Percentiles rank a stretch among this genome's conserved stretches.
Conservation (phyloP, 306 rosid genomes). For the Vicia faba region DNA sequence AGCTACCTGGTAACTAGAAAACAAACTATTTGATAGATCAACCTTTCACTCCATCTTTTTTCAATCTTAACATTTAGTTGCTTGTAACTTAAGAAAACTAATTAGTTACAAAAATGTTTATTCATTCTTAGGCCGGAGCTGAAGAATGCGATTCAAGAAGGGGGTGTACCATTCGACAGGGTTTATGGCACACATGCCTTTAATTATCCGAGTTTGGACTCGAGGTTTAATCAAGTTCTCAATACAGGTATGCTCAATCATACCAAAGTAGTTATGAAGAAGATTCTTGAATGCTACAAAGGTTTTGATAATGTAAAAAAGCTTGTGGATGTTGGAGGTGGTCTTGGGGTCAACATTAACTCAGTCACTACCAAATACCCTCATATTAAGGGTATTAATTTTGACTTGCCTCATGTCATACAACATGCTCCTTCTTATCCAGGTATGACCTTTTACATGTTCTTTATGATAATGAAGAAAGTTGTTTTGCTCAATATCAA, state of each 20-base stretch:
- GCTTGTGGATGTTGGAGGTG: conserved; percentile 69
- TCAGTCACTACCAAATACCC: conserved; percentile 54
- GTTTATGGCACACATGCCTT: conserved; percentile 42
- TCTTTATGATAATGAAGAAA: background rate
- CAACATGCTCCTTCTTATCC: conserved; percentile 49
- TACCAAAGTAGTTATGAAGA: background rate
- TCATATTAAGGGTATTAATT: conserved; percentile 30
- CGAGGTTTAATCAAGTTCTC: conserved; percentile 33
- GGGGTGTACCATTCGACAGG: background rate
- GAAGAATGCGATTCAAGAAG: conserved; percentile 36
- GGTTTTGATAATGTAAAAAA: conserved; percentile 46
- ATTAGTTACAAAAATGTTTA: background rate
- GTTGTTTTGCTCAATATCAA: no score
- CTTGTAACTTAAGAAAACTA: background rate
- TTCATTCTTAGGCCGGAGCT: conserved; percentile 42
- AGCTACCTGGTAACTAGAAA: conserved; percentile 52
- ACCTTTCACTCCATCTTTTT: background rate
- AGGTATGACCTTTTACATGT: conserved; percentile 34
- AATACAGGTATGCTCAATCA: background rate
- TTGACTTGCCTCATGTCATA: conserved; percentile 6
- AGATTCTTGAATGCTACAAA: conserved; percentile 26
- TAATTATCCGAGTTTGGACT: conserved; percentile 43
- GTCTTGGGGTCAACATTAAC: conserved; percentile 49
- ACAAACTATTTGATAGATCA: background rate
- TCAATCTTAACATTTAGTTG: no score